Evolutionary conservation across 148 eudicot genomes (phyloP).

Genomic region (Vaccinium corymbosum): DNA sequence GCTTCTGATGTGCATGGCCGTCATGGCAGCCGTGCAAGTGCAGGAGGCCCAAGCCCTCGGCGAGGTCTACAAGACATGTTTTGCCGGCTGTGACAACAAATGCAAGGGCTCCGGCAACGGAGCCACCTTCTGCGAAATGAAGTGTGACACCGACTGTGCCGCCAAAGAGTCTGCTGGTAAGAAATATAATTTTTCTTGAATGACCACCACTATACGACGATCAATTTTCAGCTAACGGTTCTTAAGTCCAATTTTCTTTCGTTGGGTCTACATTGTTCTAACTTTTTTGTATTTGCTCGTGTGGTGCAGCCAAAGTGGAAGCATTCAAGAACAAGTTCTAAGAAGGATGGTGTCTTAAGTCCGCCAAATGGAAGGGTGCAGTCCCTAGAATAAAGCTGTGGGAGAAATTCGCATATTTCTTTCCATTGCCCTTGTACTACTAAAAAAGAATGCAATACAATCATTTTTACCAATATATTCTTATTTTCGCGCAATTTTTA

Average conservation of each 20-base stretch:
- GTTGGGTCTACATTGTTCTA: background rate
- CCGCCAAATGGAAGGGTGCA: background rate
- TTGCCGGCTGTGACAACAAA: background rate
- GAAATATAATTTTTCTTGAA: background rate
- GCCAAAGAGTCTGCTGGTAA: constrained; percentile 12
- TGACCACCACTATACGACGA: background rate
- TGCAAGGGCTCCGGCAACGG: background rate
- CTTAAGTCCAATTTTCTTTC: too few relatives aligned
- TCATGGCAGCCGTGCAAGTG: constrained; percentile 21
- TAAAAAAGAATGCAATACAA: background rate
- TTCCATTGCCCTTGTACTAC: background rate
- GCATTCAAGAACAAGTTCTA: background rate
- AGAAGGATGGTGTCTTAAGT: background rate
- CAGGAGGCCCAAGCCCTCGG: constrained; percentile 7
- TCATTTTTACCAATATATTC: background rate
- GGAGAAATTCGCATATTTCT: background rate
- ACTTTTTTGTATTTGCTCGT: background rate
- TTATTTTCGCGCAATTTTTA: background rate
- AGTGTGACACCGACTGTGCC: constrained; percentile 19
- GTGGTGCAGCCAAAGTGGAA: background rate
- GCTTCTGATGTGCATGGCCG: constrained; percentile 23
- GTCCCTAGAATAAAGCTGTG: background rate
- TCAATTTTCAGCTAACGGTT: too few relatives aligned
- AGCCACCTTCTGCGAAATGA: constrained; percentile 21
- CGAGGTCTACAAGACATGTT: constrained; percentile 11